A percentile compares a stretch with the other conserved stretches of the same genome.
Conservation (phyloP, 176 grass and related monocot species). For the Cymbopogon citratus region DNA sequence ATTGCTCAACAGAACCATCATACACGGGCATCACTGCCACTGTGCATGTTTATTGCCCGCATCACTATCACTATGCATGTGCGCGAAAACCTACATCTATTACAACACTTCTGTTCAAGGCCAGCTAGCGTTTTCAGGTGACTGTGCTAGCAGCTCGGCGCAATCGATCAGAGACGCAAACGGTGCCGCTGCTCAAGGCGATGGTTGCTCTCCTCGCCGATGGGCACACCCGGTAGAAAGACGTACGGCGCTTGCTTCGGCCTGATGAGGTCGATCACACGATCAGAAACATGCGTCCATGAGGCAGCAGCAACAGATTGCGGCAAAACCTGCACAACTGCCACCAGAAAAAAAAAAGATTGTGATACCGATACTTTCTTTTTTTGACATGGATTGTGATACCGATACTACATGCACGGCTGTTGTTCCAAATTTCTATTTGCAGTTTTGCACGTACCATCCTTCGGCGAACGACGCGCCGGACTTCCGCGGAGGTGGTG, state of each 20-base stretch:
- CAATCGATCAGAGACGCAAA: not conserved
- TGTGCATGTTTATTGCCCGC: not conserved
- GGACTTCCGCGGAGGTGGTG: conserved; percentile 31
- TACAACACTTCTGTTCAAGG: not conserved
- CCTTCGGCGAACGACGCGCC: conserved; percentile 31
- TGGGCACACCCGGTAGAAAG: not conserved
- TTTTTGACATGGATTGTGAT: not conserved
- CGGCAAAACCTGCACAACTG: conserved; percentile 36
- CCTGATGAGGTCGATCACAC: not conserved
- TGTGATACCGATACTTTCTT: not conserved
- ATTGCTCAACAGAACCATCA: not conserved
- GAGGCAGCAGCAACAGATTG: conserved; percentile 44
- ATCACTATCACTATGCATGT: not conserved
- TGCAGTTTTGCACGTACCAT: conserved; percentile 31
- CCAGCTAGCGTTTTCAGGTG: not conserved
- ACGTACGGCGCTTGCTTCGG: not conserved
- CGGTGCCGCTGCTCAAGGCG: not conserved
- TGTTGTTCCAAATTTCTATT: not conserved
- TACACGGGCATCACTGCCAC: not conserved
- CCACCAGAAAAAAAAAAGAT: not conserved
- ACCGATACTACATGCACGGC: not conserved
- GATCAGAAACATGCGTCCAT: conserved; percentile 39
- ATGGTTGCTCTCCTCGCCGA: not conserved
- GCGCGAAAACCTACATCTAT: not conserved
- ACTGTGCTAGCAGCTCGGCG: too few relatives aligned